Base-by-base conservation (phyloP, 179 eudicot species). In the Gypsophila paniculata region DNA sequence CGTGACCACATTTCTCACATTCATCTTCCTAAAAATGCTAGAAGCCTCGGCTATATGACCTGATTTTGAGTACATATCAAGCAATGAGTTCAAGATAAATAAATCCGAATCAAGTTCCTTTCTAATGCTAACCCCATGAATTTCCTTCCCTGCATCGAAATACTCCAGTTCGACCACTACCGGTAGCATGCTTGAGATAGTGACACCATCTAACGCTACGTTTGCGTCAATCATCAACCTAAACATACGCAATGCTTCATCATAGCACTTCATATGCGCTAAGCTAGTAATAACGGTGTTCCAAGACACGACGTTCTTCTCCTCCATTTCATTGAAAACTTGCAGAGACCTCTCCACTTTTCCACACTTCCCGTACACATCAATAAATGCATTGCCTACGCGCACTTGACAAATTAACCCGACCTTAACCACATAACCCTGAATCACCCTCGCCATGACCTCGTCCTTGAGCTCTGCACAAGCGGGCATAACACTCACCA, bases 321-420 rank as follows among this genome's bases (percentile, higher is more conserved):
- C 83, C 48, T 19, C 68, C 77, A 78, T 82, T 64, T 83, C 91
- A 73, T 77, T 73, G 12, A 90, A 88, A 58, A 82, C 79, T 63
- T 75, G 74, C 44, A 23, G 39, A 61, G 80, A 68, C 53, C 76
- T 54, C 61, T 58, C 66, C 39, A 80, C 63, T 61, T 79, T 69
- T 49, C 86, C 80, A 44, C 89, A 88, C 75, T 90, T 90, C n/a
- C 87, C 96, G 77, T 90, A 90, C 18, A 77, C 86, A 77, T 88
- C 90, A 68, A 87, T 69, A 74, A 90, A 70, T 0, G 90, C 85
- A 82, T 85, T 90, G 8, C 83, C 72, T 51, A 90, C 70, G 21
- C 76, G 82, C 51, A 80, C 79, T 53, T 77, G 72, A 76, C 61
- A 34, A 72, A 81, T 62, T 68, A 87, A 77, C 34, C 90, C 90